Evolutionary conservation across 352 stramenopile genomes (phyloP).

Genomic region (Globisporangium ultimum): DNA sequence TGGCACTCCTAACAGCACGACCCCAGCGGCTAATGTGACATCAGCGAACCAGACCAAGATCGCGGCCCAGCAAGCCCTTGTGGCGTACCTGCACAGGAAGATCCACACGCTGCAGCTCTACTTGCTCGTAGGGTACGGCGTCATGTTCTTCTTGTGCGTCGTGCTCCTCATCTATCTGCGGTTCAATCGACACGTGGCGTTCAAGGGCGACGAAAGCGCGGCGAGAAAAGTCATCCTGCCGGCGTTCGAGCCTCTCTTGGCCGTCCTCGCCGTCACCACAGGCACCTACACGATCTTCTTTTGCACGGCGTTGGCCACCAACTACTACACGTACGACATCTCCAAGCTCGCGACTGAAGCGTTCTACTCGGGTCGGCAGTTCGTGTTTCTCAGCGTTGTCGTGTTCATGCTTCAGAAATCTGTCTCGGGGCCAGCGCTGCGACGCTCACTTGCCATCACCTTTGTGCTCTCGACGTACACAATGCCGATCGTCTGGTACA

Average conservation of each 20-base stretch:
- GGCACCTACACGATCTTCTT: conserved; percentile 52
- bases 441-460: conserved; percentile 37
- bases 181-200: conserved; percentile 36
- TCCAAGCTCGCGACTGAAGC: conserved; percentile 49
- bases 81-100: conserved; percentile 31
- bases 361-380: conserved; percentile 56
- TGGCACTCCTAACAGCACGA: not conserved
- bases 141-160: conserved; percentile 54
- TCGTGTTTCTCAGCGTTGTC: conserved; percentile 56
- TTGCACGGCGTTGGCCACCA: conserved; percentile 29
- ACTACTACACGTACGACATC: conserved; percentile 48
- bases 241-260: conserved; percentile 53
- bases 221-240: conserved; percentile 63
- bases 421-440: conserved; percentile 44
- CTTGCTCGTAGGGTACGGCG: conserved; percentile 46
- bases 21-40: conserved; percentile 9
- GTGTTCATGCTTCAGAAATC: conserved; percentile 67
- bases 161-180: conserved; percentile 45
- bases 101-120: conserved; percentile 57
- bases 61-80: conserved; percentile 25
- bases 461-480: conserved; percentile 44
- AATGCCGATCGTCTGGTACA: conserved; percentile 39
- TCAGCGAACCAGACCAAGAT: conserved; percentile 24
- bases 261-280: conserved; percentile 35
- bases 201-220: conserved; percentile 38